A percentile compares a stretch with the other conserved stretches of the same genome.
Conservation (phyloP, 148 eudicot genomes). For the Simmondsia chinensis region DNA sequence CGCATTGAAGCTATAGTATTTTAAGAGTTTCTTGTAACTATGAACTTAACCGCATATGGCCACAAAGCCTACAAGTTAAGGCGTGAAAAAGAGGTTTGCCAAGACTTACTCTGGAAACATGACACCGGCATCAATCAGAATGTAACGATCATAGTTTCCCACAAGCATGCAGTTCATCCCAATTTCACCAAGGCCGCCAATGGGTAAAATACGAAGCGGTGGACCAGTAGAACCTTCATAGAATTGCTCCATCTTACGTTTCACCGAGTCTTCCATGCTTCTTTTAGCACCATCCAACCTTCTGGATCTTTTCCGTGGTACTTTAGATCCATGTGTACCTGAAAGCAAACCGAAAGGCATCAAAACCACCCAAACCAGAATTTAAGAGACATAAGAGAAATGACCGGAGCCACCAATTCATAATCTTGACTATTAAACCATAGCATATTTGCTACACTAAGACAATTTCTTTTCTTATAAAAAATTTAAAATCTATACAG, state of each 20-base stretch:
- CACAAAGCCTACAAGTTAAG: no score
- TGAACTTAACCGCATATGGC: no score
- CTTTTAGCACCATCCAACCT: constrained; percentile 77
- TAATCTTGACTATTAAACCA: no score
- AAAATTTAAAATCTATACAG: no score
- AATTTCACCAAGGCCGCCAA: constrained; percentile 97
- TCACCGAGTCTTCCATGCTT: constrained; percentile 94
- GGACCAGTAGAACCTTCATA: constrained; percentile 97
- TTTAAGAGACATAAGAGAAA: neutral
- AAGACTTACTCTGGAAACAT: constrained; percentile 94
- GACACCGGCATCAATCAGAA: constrained; percentile 92
- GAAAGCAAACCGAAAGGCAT: constrained; percentile 5
- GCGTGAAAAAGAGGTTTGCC: neutral
- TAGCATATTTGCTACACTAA: no score
- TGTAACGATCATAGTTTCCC: constrained; percentile 94
- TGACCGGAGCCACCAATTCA: neutral
- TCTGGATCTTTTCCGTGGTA: constrained; percentile 47
- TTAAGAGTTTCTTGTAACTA: no score
- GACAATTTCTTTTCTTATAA: no score
- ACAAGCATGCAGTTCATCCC: constrained; percentile 99
- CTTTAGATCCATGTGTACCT: constrained; percentile 53
- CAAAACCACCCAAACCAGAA: neutral
- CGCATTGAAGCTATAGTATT: no score
- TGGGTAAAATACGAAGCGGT: constrained; percentile 86
- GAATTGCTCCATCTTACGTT: constrained; percentile 92